Evolutionary conservation across 768 basidiomycete species (phyloP), one percentile per base, ranked within the genome.

Genomic region (Collybia nuda): DNA sequence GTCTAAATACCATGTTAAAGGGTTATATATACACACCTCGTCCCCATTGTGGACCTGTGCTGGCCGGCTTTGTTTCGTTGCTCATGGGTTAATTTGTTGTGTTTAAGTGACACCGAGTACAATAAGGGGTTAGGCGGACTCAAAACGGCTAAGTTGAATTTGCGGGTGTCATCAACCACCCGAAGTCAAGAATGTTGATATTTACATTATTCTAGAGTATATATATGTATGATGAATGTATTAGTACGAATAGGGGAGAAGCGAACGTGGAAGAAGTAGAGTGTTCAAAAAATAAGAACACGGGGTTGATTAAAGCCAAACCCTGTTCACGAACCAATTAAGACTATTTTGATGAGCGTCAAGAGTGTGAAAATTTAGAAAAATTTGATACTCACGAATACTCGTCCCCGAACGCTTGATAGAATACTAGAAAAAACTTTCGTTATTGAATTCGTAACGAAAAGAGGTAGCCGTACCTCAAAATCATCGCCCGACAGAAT

Each of bases 401-500:
- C 69, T 71, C 19, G 73, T 74, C 40, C 76, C 76, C 39, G 64
- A 62, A 2, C 75, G 70, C 49, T 76, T 74, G 47, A 77, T 64
- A 28, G 73, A 71, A 63, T 75, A 77, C 76, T 78, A 51, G 17
- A 41, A 23, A 53, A n/a, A n/a, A n/a, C n/a, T n/a, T 29, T 23
- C 21, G 29, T 42, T 28, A 56, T 40, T 26, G 21, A 49, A 47
- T 56, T 35, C 56, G 48, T 44, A 24, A 26, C 40, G 11, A 28
- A 37, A 11, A 42, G 26, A 26, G 48, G 44, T 51, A 44, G 42
- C 57, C 68, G n/a, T 52, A 74, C 76, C 65, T 74, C 65, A 48
- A 74, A 77, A 22, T 69, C 64, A 50, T 71, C 71, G 2, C 76
- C 76, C 44, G 63, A 66, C 50, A 77, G 58, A 19, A 76, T 60